These are phyloP conservation scores for Citrus inodora DNA, from an alignment of 345 rosid genomes.

Conservation along the genomic window DNA sequence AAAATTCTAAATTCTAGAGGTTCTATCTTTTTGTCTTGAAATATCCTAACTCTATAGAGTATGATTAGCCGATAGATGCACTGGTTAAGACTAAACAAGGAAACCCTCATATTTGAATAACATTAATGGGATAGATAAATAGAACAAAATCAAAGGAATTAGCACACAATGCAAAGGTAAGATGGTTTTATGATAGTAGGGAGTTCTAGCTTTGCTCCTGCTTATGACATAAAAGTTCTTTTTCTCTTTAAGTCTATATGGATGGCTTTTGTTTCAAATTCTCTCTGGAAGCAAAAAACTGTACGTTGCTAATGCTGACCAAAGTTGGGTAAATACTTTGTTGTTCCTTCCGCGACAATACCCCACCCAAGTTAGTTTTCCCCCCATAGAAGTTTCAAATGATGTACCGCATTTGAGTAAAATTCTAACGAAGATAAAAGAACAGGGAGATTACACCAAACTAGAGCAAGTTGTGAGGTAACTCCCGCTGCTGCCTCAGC, in stretches of 20 bases:
- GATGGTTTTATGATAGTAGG: neutral
- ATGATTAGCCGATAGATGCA: neutral
- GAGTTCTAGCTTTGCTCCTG: neutral
- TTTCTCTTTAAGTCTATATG: neutral
- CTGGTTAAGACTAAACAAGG: neutral
- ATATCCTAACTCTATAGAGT: neutral
- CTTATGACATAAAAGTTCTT: neutral
- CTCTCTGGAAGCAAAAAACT: neutral
- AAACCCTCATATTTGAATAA: neutral
- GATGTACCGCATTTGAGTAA: neutral
- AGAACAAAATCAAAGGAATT: neutral
- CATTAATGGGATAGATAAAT: neutral
- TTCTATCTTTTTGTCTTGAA: too few species aligned
- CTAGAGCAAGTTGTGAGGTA: neutral
- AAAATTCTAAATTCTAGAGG: neutral
- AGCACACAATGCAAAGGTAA: neutral
- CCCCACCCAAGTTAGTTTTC: neutral
- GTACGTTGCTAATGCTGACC: neutral
- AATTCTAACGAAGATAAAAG: neutral
- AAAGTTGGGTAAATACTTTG: neutral
- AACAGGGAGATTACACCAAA: neutral
- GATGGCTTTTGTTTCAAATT: neutral
- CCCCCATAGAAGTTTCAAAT: neutral
- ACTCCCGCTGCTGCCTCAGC: neutral
- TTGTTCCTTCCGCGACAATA: neutral